Evolutionary conservation across 129 eudicot genomes (phyloP).

Genomic region (Lactuca saligna): DNA sequence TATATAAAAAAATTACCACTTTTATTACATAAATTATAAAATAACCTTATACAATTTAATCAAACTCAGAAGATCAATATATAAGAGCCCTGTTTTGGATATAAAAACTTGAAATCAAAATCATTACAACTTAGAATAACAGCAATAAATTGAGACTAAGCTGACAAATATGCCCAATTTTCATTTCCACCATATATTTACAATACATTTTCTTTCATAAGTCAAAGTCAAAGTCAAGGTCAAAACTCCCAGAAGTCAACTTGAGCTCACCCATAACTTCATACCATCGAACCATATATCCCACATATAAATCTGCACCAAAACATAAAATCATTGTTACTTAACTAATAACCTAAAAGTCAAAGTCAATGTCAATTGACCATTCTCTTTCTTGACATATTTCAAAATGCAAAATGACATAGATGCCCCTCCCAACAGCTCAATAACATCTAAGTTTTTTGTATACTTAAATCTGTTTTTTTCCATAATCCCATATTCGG

Average conservation of each 20-base stretch:
- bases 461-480: too few relatives aligned
- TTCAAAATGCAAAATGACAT: neutral
- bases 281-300: neutral
- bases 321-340: neutral
- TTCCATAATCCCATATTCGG: neutral
- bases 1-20: too few relatives aligned
- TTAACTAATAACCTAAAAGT: neutral
- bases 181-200: conserved; percentile 17
- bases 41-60: too few relatives aligned
- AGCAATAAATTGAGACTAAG: neutral
- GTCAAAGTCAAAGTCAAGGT: conserved; percentile 3
- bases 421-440: too few relatives aligned
- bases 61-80: neutral
- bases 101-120: conserved; percentile 6
- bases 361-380: too few relatives aligned
- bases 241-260: conserved; percentile 14
- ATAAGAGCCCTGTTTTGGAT: conserved; percentile 2
- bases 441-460: too few relatives aligned
- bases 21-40: too few relatives aligned
- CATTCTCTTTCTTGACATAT: neutral
- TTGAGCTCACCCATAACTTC: conserved; percentile 8
- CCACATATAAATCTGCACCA: conserved; percentile 5
- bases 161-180: conserved; percentile 3
- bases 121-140: conserved; percentile 1
- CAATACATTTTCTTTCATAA: conserved; percentile 1